phyloP scores from a whole-genome alignment of 2,329 filamentous ascomycete genomes.

The Neophaeococcomyces aloes region DNA sequence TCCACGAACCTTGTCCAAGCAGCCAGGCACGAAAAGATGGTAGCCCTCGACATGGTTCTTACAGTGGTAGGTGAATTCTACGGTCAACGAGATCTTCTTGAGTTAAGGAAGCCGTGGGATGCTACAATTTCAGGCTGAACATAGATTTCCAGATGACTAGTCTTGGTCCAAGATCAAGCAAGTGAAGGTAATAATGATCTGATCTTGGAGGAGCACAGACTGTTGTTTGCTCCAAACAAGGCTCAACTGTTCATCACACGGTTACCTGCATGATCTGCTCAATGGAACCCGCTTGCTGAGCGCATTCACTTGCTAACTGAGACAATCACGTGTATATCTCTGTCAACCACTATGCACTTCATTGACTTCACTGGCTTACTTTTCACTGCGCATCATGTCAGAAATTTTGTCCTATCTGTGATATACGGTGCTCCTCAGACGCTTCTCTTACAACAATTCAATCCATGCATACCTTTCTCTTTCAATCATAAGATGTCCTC shows the following conservation, averaged over 20 bases:
- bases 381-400: background rate
- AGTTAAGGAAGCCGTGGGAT: constrained; percentile 53
- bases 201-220: no score
- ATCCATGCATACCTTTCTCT: no score
- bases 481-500: no score
- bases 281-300: no score
- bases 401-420: background rate
- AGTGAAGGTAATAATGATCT: background rate
- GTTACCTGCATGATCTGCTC: no score
- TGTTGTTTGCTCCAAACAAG: no score
- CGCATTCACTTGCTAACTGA: no score
- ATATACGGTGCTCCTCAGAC: no score
- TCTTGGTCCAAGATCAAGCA: background rate
- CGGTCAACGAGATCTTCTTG: constrained; percentile 75
- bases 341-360: no score
- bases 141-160: background rate
- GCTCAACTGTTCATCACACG: no score
- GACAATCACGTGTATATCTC: no score
- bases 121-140: background rate
- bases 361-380: no score
- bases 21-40: constrained; percentile 34
- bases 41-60: constrained; percentile 82
- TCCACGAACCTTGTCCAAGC: constrained; percentile 4
- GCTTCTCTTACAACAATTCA: background rate
- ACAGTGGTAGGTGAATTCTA: constrained; percentile 81